These are phyloP conservation scores for Coriolopsis trogii DNA, from an alignment of 1,284 basidiomycete genomes.

Conservation along the genomic window DNA sequence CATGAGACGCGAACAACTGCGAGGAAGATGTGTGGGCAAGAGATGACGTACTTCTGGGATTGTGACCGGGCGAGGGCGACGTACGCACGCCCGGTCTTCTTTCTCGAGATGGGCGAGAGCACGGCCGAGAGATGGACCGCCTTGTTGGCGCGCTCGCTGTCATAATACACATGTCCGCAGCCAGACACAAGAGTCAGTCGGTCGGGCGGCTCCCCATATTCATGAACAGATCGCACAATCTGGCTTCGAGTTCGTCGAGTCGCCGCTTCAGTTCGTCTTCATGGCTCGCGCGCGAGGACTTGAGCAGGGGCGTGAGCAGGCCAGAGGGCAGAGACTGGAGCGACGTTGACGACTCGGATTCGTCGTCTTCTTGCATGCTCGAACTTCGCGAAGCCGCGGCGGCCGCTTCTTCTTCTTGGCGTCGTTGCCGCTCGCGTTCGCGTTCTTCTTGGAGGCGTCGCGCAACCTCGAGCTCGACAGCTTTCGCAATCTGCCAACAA, in stretches of 20 bases:
- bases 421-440: conserved; percentile 50
- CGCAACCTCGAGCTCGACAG: conserved; percentile 73
- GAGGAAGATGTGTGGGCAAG: not conserved
- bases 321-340: conserved; percentile 48
- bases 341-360: conserved; percentile 7
- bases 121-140: conserved; percentile 61
- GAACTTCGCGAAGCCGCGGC: conserved; percentile 7
- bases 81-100: conserved; percentile 76
- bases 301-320: conserved; percentile 61
- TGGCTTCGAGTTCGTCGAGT: conserved; percentile 68
- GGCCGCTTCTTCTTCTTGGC: conserved; percentile 20
- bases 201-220: not conserved
- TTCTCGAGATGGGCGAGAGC: conserved; percentile 69
- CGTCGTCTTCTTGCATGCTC: not conserved
- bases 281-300: conserved; percentile 56
- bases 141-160: conserved; percentile 60
- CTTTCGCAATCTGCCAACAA: conserved; percentile 59
- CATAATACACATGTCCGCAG: conserved; percentile 5
- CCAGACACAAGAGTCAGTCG: conserved; percentile 9
- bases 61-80: conserved; percentile 75
- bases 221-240: conserved; percentile 52
- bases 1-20: not conserved
- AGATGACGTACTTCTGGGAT: conserved; percentile 63
- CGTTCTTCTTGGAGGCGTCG: conserved; percentile 60
- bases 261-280: conserved; percentile 66